Evolutionary conservation across 2,329 filamentous ascomycete species (phyloP), one percentile per base, ranked within the genome.

Genomic region (Alternaria arbusti): DNA sequence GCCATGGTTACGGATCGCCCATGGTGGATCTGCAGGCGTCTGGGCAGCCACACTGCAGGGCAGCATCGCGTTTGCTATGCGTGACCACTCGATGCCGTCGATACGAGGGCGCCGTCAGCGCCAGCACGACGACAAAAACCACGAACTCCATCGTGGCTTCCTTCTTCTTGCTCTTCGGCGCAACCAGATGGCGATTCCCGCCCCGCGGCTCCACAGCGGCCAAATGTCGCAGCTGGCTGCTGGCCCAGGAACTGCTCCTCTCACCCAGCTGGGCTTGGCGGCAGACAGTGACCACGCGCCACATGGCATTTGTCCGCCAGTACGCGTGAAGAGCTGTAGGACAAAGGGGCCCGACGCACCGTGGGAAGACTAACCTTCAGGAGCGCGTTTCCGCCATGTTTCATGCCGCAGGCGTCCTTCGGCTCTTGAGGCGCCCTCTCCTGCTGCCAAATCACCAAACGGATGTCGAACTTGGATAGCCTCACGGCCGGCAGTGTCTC

Each of bases 1-100:
- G 72, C 74, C 75, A 73, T 72, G 67, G 75, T 78, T 75, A 78
- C 74, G 76, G 77, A 79, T 79, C 77, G 74, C 67, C 74, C 63
- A 61, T 69, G 68, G 70, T 76, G 70, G 76, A 79, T 79, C 75
- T 74, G 69, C 76, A 71, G 61, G 65, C 64, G 63, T 64, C 69
- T 72, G 72, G 73, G 70, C 76, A 74, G 65, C 70, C 69, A 69
- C 70, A 61, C 73, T 78, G 77, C 74, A 78, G 74, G 76, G 75
- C 75, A 72, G 59, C 62, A 65, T 52, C 58, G 67, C 59, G 57
- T 64, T 63, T 64, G 62, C 59, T 59, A 13, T 49, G 43, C 43
- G 45, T 36, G 57, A 58, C 62, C 44, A 54, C 59, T 49, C 23
- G 54, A 57, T n/a, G 50, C 45, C 45, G 57, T 47, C 49, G 44